Evolutionary conservation across 805 yeast genomes (phyloP), one percentile per base, ranked within the genome.

Genomic region (Myxozyma melibiosi): DNA sequence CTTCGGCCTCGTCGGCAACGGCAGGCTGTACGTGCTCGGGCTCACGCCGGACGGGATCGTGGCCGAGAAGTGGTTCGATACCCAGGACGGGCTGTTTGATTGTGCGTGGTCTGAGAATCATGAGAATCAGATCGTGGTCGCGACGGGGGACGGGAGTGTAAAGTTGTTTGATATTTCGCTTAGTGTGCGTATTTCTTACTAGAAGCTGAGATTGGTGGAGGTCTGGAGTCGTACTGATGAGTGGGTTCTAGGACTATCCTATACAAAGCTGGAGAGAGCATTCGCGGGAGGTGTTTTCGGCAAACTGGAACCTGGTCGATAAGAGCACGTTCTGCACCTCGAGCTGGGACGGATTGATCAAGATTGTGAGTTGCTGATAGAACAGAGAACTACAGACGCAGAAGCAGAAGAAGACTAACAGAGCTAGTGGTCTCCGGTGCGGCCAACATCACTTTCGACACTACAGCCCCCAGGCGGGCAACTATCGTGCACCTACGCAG

Each of bases 1-100:
- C 74, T 92, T 84, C 71, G 98, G 98, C 1, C 75, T 92, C 3
- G 96, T 90, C 2, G 99, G 99, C 2, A 92, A 92, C 71, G 99
- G 99, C 4, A 80, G 88, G 64, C 74, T 92, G 28, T 85, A 76
- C 64, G 76, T 92, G 1, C 74, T 92, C 24, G 83, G 83, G 47
- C 87, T 92, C 45, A 81, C 79, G 51, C 81, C 83, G 22, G 74
- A 77, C 59, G 98, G 98, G 0, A 66, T 44, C 73, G 78, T 3
- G 70, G 80, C 14, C 31, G 62, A 41, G 55, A 66, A 22, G 62
- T 65, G 51, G 54, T 92, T 88, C 75, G 90, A 90, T 59, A 92
- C 98, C 0, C 97, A 92, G 71, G 99, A 92, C 73, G 96, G 97
- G 4, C 75, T 91, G 16, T 90, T 88, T 67, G 95, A 88, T 66